phyloP scores from a whole-genome alignment of 208 protist species.

The Paratrypanosoma confusum region DNA sequence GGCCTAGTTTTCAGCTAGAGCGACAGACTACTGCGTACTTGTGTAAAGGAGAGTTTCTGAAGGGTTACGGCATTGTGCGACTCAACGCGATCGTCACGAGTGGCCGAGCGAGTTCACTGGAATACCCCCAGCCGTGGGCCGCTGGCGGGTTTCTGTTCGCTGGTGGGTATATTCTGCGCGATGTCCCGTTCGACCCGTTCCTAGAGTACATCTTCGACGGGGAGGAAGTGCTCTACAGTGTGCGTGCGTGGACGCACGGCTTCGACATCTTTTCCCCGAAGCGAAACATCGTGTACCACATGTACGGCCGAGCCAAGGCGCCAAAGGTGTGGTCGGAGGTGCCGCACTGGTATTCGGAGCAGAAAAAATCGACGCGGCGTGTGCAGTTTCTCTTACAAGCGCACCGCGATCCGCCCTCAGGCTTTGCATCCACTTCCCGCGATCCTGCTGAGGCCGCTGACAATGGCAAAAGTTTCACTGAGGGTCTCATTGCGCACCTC shows the following conservation, averaged over 20 bases:
- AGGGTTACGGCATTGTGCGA: constrained; percentile 25
- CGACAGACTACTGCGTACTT: constrained; percentile 33
- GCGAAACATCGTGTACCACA: constrained; percentile 66
- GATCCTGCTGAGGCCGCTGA: no score
- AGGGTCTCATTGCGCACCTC: no score
- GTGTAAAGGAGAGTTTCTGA: constrained; percentile 34
- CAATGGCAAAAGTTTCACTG: no score
- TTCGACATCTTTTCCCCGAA: constrained; percentile 82
- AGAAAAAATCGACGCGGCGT: constrained; percentile 19
- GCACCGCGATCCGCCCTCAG: no score
- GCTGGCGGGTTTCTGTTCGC: constrained; percentile 67
- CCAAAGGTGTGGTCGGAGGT: constrained; percentile 47
- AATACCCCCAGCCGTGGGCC: constrained; percentile 77
- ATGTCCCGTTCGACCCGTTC: constrained; percentile 90
- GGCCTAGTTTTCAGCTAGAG: constrained; percentile 4
- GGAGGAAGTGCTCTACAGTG: constrained; percentile 82
- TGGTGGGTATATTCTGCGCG: constrained; percentile 29
- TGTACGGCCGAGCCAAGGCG: constrained; percentile 38
- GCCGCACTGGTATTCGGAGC: constrained; percentile 13
- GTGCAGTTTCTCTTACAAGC: constrained; percentile 59
- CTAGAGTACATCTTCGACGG: constrained; percentile 90
- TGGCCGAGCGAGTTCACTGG: constrained; percentile 2
- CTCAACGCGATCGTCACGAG: constrained; percentile 23
- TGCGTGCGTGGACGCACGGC: constrained; percentile 84
- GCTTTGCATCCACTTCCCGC: no score